phyloP scores from a whole-genome alignment of 352 stramenopile genomes.

The Thalassiosira oceanica region DNA sequence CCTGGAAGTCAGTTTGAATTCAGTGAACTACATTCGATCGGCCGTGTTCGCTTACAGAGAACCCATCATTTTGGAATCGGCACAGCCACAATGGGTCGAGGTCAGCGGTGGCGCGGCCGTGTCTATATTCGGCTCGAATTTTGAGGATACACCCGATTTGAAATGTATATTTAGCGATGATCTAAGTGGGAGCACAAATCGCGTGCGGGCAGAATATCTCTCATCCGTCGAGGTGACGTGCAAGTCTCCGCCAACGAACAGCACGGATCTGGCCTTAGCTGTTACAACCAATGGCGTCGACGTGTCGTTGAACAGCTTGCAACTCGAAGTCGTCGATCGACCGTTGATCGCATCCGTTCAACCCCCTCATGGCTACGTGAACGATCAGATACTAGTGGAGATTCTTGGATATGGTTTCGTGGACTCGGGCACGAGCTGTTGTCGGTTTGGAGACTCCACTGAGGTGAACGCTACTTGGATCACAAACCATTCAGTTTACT shows the following conservation, averaged over 20 bases:
- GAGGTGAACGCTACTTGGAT: slow-evolving; percentile 35
- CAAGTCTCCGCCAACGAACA: slow-evolving; percentile 35
- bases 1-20: slow-evolving; percentile 32
- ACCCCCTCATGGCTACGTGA: slow-evolving; percentile 18
- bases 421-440: slow-evolving; percentile 29
- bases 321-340: slow-evolving; percentile 22
- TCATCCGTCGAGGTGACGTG: slow-evolving; percentile 59
- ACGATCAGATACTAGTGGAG: slow-evolving; percentile 26
- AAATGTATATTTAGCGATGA: slow-evolving; percentile 62
- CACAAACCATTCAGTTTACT: slow-evolving; percentile 24
- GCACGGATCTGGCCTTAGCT: slow-evolving; percentile 43
- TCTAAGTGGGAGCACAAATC: not conserved
- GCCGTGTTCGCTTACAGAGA: slow-evolving; percentile 28
- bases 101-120: slow-evolving; percentile 53
- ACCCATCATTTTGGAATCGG: slow-evolving; percentile 20
- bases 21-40: slow-evolving; percentile 29
- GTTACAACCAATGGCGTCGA: slow-evolving; percentile 78
- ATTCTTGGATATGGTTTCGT: slow-evolving; percentile 40
- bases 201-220: slow-evolving; percentile 48
- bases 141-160: slow-evolving; percentile 54
- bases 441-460: slow-evolving; percentile 34
- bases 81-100: slow-evolving; percentile 45
- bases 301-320: slow-evolving; percentile 14
- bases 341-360: slow-evolving; percentile 24
- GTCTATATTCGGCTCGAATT: slow-evolving; percentile 45